These are phyloP conservation scores for Coccomyxa sp. DNA, from an alignment of 139 green algal genomes.

Conservation along the genomic window DNA sequence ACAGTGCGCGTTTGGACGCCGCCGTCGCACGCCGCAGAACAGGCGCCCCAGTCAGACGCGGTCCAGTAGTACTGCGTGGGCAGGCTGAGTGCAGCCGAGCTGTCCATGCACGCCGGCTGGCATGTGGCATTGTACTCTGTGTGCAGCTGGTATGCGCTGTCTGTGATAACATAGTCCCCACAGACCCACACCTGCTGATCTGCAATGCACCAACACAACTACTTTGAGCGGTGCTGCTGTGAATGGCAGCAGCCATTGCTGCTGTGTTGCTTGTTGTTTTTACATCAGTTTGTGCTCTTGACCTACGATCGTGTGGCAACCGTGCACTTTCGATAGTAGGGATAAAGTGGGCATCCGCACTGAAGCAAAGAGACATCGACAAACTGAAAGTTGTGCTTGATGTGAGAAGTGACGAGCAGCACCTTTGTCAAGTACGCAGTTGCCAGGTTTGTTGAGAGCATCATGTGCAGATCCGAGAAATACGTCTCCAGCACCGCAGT, in stretches of 20 bases:
- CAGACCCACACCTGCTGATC: neutral
- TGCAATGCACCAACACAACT: neutral
- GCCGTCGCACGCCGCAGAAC: slow-evolving; percentile 10
- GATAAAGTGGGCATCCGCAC: no score
- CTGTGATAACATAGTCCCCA: neutral
- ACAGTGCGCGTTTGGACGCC: slow-evolving; percentile 9
- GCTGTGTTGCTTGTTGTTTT: neutral
- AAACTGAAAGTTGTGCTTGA: neutral
- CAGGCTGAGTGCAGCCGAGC: neutral
- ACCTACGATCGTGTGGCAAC: neutral
- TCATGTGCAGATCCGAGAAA: neutral
- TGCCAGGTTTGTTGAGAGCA: neutral
- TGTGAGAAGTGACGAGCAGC: neutral
- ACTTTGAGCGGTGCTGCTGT: no score
- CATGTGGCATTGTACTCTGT: neutral
- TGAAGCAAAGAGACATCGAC: no score
- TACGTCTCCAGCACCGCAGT: neutral
- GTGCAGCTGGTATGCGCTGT: neutral
- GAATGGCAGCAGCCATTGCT: no score
- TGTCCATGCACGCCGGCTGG: neutral
- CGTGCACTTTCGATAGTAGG: no score
- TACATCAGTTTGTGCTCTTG: neutral
- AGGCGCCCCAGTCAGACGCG: slow-evolving; percentile 14
- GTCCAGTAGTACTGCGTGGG: slow-evolving; percentile 21
- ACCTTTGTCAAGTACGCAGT: neutral